phyloP scores from a whole-genome alignment of 2,329 filamentous ascomycete genomes.

The Emergomyces orientalis region DNA sequence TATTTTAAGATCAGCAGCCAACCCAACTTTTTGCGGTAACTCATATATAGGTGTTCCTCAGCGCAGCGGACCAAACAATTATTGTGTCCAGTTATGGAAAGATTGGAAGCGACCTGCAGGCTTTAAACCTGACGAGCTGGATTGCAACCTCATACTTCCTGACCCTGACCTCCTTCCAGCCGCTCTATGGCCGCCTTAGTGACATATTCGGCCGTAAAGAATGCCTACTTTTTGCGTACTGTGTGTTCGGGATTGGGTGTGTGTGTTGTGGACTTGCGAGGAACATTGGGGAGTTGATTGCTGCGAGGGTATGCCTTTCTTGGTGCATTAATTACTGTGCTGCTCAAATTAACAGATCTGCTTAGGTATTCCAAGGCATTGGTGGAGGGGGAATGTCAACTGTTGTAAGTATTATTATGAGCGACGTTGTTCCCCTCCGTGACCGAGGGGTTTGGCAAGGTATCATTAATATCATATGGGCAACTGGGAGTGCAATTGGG shows the following conservation, averaged over 20 bases:
- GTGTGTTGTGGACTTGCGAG: slow-evolving; percentile 52
- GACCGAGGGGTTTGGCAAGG: slow-evolving; percentile 68
- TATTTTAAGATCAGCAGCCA: not conserved
- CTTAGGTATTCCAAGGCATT: slow-evolving; percentile 49
- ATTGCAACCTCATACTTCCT: slow-evolving; percentile 63
- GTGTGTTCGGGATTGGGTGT: slow-evolving; percentile 56
- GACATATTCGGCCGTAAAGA: slow-evolving; percentile 63
- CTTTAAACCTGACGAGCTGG: slow-evolving; percentile 67
- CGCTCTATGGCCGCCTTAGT: slow-evolving; percentile 60
- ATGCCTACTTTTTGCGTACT: slow-evolving; percentile 55
- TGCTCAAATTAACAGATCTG: not conserved
- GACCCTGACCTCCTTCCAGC: slow-evolving; percentile 65
- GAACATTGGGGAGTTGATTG: slow-evolving; percentile 56
- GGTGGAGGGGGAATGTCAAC: slow-evolving; percentile 65
- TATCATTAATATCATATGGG: slow-evolving; percentile 62
- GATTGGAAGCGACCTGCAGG: slow-evolving; percentile 66
- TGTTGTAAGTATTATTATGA: slow-evolving; percentile 59
- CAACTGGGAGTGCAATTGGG: slow-evolving; percentile 57
- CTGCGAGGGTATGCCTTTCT: slow-evolving; percentile 43
- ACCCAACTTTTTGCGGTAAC: not conserved
- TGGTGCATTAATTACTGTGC: not conserved
- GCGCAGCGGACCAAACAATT: slow-evolving; percentile 67
- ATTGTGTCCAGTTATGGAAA: slow-evolving; percentile 68
- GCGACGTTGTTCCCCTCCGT: slow-evolving; percentile 60
- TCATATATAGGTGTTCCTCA: slow-evolving; percentile 53